phyloP scores from a whole-genome alignment of 768 basidiomycete species.

The Termitomyces sp. region DNA sequence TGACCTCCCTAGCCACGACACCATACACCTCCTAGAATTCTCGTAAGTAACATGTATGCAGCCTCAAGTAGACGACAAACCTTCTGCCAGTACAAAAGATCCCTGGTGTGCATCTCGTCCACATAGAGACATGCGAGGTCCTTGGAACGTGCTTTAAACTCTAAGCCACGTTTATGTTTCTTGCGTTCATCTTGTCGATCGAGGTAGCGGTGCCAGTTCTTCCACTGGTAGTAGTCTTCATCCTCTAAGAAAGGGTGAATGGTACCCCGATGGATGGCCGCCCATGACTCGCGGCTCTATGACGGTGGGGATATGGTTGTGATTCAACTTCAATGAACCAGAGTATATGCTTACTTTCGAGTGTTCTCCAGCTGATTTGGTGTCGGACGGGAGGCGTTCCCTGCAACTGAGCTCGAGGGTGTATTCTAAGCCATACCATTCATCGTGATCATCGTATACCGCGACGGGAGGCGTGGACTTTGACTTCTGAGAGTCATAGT shows the following conservation, averaged over 20 bases:
- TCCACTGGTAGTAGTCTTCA: slow-evolving; percentile 42
- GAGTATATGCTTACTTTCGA: slow-evolving; percentile 30
- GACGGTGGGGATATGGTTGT: not conserved
- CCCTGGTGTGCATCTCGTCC: slow-evolving; percentile 35
- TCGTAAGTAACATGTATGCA: not conserved
- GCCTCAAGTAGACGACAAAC: slow-evolving; percentile 13
- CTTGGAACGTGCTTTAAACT: slow-evolving; percentile 31
- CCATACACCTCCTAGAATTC: slow-evolving; percentile 39
- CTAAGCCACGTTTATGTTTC: slow-evolving; percentile 29
- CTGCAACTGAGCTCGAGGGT: slow-evolving; percentile 40
- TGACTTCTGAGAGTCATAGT: not conserved
- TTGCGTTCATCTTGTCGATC: slow-evolving; percentile 36
- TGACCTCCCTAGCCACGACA: slow-evolving; percentile 25
- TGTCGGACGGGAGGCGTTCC: slow-evolving; percentile 32
- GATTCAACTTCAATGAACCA: not conserved
- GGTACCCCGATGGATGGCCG: slow-evolving; percentile 35
- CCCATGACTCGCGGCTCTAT: slow-evolving; percentile 47
- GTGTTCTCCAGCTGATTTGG: slow-evolving; percentile 35
- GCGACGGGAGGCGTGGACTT: not conserved
- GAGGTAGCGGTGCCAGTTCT: slow-evolving; percentile 43
- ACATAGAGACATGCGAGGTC: slow-evolving; percentile 34
- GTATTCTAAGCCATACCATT: slow-evolving; percentile 46
- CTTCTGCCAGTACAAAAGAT: slow-evolving; percentile 35
- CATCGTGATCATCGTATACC: slow-evolving; percentile 25
- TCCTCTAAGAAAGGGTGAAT: slow-evolving; percentile 39